Conservation (phyloP, 257 asterid genomes). For the Salvia splendens region DNA sequence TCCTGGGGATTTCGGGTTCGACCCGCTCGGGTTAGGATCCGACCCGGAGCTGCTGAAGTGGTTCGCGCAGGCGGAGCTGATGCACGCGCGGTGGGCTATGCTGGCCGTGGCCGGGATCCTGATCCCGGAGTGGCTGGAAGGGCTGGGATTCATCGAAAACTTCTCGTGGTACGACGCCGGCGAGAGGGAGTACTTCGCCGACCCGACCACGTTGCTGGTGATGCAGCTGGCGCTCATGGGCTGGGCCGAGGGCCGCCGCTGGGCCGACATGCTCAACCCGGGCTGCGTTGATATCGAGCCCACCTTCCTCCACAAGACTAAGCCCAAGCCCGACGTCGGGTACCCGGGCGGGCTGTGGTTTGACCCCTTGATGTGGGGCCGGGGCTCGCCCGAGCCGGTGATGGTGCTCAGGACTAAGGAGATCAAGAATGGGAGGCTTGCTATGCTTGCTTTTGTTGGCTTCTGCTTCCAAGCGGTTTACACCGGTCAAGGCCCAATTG, state of each 20-base stretch:
- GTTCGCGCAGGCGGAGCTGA: constrained; percentile 88
- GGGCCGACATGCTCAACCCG: constrained; percentile 82
- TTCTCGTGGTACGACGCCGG: constrained; percentile 88
- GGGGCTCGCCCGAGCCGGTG: constrained; percentile 88
- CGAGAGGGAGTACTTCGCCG: constrained; percentile 66
- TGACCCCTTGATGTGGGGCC: constrained; percentile 74
- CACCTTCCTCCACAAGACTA: constrained; percentile 53
- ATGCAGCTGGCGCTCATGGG: constrained; percentile 58
- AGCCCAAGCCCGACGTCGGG: constrained; percentile 52
- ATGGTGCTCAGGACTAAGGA: constrained; percentile 87
- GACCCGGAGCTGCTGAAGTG: constrained; percentile 78
- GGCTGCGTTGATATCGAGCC: constrained; percentile 80
- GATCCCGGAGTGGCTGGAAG: constrained; percentile 77
- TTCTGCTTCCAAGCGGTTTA: constrained; percentile 82
- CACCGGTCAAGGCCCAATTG: constrained; percentile 69
- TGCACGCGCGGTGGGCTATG: constrained; percentile 91
- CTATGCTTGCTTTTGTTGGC: constrained; percentile 84
- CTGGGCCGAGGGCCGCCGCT: constrained; percentile 89
- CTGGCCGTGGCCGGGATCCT: constrained; percentile 79
- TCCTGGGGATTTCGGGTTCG: constrained; percentile 93
- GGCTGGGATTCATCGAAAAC: constrained; percentile 70
- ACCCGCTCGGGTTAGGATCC: constrained; percentile 86
- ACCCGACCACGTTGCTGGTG: constrained; percentile 62
- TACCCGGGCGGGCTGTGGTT: constrained; percentile 92
- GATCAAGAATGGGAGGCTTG: constrained; percentile 86